Base-by-base conservation (phyloP, 208 protist species). In the Leptomonas pyrrhocoris region DNA sequence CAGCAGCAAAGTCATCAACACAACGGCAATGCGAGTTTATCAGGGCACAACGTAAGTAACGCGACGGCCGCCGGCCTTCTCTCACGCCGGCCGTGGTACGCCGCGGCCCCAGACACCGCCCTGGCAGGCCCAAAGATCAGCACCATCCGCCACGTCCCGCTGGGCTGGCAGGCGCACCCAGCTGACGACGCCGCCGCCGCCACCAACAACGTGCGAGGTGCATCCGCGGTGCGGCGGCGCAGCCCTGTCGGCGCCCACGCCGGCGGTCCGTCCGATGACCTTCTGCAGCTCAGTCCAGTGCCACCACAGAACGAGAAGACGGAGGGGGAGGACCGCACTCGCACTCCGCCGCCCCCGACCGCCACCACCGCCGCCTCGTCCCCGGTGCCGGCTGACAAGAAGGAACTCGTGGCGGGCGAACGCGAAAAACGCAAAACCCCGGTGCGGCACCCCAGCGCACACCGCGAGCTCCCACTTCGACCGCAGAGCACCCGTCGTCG, bases 21-120 rank as follows among this genome's bases (percentile, higher is more conserved):
- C 25, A 28, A 5, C 50, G 18, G 30, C 64, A 70, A 40, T 56
- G 53, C 40, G 16, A 40, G 23, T 36, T 48, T 23, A 23, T 51
- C 49, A 25, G 40, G n/a, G 36, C 57, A 48, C 46, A 43, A 31
- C 54, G 8, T 31, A n/a, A 36, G 31, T 57, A 66, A 21, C 50
- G 27, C 11, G 11, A 30, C 38, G n/a, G 19, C 30, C 3, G 40
- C 23, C 8, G 49, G 30, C 23, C 7, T 48, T 19, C 64, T 38
- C 12, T 60, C 64, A 19, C 64, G 38, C 8, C 57, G 61, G 7
- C 34, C 45, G 16, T 50, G 72, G 54, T 63, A 67, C 49, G 64
- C 57, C 0, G 49, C 71, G 27, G 64, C 64, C 9, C 72, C 72
- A 23, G 57, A 51, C 38, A 60, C 30, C 2, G 23, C 64, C 25